Percentiles rank a stretch among this genome's conserved stretches.
Conservation (phyloP, 768 basidiomycete species). For the Mycena floridula region DNA sequence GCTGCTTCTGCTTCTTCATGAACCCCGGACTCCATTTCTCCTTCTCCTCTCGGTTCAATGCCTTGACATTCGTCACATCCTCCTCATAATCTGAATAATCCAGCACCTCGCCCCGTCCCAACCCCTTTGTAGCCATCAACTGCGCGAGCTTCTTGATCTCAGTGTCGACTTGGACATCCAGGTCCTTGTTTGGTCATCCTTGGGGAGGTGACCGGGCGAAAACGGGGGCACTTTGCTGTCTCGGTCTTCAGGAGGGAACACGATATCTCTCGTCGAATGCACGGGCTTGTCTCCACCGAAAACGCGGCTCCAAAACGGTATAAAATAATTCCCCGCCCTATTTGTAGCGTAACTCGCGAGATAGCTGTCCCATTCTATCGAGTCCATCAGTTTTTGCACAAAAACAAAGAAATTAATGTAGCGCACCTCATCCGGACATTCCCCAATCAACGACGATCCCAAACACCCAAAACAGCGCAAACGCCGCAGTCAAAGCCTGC, state of each 20-base stretch:
- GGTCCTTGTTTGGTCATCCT: slow-evolving; percentile 14
- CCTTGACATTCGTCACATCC: slow-evolving; percentile 23
- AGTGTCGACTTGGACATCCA: slow-evolving; percentile 30
- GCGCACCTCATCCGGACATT: slow-evolving; percentile 63
- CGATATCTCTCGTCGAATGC: slow-evolving; percentile 16
- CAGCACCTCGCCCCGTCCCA: slow-evolving; percentile 19
- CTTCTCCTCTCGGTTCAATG: too few species aligned
- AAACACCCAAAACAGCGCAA: slow-evolving; percentile 39
- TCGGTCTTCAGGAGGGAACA: slow-evolving; percentile 21
- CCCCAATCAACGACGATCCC: slow-evolving; percentile 56
- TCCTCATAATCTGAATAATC: slow-evolving; percentile 48
- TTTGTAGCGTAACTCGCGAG: slow-evolving; percentile 51
- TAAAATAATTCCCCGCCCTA: slow-evolving; percentile 52
- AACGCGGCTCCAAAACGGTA: slow-evolving; percentile 47
- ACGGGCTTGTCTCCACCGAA: slow-evolving; percentile 19
- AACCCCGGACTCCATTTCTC: too few species aligned
- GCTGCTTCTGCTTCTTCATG: slow-evolving; percentile 33
- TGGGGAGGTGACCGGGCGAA: not conserved
- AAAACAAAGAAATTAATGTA: not conserved
- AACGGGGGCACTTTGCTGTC: slow-evolving; percentile 10
- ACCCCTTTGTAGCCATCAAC: slow-evolving; percentile 20
- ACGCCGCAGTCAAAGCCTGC: slow-evolving; percentile 53
- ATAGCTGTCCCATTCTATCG: slow-evolving; percentile 63
- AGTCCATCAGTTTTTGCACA: not conserved
- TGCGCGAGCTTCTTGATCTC: slow-evolving; percentile 35